Conservation (phyloP, 139 green algal genomes). For the Protoeuglena noctilucae region DNA sequence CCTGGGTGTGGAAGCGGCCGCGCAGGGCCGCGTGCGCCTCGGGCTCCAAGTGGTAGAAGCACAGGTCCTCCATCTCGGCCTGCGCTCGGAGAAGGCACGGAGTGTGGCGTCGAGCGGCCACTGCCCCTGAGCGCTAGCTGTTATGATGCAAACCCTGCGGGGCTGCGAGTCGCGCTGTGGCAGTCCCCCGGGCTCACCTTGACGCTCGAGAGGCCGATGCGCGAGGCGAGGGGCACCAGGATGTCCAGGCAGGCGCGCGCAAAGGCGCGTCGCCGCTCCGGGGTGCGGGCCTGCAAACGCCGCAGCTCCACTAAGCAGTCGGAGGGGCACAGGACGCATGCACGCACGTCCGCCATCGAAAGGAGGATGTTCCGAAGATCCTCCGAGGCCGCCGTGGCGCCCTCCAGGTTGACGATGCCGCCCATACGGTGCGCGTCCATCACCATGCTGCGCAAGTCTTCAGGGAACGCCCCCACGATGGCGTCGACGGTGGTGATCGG, state of each 20-base stretch:
- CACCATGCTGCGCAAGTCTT: too few relatives aligned
- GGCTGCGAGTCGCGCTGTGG: too few relatives aligned
- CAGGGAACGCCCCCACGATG: too few relatives aligned
- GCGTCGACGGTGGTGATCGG: too few relatives aligned
- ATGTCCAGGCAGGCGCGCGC: constrained; percentile 61
- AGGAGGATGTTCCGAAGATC: constrained; percentile 37
- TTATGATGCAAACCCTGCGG: too few relatives aligned
- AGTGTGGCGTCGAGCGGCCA: too few relatives aligned
- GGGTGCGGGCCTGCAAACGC: neutral
- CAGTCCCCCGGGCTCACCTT: too few relatives aligned
- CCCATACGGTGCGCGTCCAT: neutral
- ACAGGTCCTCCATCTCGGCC: constrained; percentile 78
- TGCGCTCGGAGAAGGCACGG: too few relatives aligned
- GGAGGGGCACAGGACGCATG: constrained; percentile 69
- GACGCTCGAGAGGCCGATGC: constrained; percentile 69
- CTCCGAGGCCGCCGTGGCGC: neutral
- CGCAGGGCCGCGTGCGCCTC: constrained; percentile 21
- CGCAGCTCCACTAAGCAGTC: constrained; percentile 40
- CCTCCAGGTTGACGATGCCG: neutral
- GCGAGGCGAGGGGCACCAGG: constrained; percentile 70
- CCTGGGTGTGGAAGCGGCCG: constrained; percentile 1
- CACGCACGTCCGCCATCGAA: constrained; percentile 38
- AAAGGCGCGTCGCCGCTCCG: constrained; percentile 5
- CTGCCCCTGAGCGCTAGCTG: too few relatives aligned
- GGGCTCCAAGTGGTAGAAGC: constrained; percentile 50